These are phyloP conservation scores for Coniochaeta ligniaria DNA, from an alignment of 2,329 filamentous ascomycete genomes.

Conservation along the genomic window DNA sequence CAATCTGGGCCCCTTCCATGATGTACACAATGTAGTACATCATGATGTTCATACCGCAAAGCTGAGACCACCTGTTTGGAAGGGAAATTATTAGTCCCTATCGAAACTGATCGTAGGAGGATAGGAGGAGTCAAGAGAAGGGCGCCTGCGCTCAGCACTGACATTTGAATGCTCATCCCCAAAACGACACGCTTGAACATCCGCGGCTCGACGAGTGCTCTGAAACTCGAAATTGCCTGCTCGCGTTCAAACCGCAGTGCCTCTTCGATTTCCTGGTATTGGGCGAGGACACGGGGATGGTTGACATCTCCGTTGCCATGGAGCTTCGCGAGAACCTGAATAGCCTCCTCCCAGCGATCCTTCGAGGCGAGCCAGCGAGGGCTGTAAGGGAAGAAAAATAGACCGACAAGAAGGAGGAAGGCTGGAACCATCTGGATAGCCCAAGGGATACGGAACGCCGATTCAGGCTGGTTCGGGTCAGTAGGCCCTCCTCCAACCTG, in stretches of 20 bases:
- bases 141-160: too few species aligned
- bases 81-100: too few species aligned
- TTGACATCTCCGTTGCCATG: slow-evolving; percentile 50
- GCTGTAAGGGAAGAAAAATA: slow-evolving; percentile 49
- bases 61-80: slow-evolving; percentile 29
- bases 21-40: slow-evolving; percentile 61
- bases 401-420: slow-evolving; percentile 16
- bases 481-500: slow-evolving; percentile 38
- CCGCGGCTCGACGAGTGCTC: background rate
- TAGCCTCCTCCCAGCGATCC: slow-evolving; percentile 60
- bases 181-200: slow-evolving; percentile 14
- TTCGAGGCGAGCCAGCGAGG: slow-evolving; percentile 65
- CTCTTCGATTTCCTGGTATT: slow-evolving; percentile 55
- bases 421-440: slow-evolving; percentile 50
- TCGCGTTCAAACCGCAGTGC: slow-evolving; percentile 28
- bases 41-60: slow-evolving; percentile 45
- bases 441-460: slow-evolving; percentile 55
- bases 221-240: slow-evolving; percentile 37
- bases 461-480: slow-evolving; percentile 33
- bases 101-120: too few species aligned
- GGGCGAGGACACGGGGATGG: slow-evolving; percentile 53
- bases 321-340: slow-evolving; percentile 48
- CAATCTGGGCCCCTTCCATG: slow-evolving; percentile 57
- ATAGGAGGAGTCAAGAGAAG: too few species aligned
- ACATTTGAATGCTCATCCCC: slow-evolving; percentile 52